Conservation (phyloP, 2,329 filamentous ascomycete species). For the Aureobasidium lini region DNA sequence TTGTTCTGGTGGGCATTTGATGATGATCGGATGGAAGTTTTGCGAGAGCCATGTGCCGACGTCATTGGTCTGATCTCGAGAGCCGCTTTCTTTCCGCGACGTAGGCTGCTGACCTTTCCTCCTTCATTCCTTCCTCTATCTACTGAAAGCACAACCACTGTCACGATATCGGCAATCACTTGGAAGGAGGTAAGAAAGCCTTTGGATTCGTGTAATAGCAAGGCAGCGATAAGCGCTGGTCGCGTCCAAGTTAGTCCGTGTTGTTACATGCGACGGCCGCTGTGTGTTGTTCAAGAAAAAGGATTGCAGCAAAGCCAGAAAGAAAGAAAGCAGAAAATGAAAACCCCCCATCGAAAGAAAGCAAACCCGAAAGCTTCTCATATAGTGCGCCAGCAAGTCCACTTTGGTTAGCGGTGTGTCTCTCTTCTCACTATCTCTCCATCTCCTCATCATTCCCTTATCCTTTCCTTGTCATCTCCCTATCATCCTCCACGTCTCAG, state of each 20-base stretch:
- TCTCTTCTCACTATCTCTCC: not conserved
- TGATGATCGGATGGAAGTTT: not conserved
- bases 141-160: too few relatives aligned
- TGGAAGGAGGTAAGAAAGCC: too few relatives aligned
- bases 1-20: conserved; percentile 21
- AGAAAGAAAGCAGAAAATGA: not conserved
- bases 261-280: not conserved
- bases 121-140: not conserved
- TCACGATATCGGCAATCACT: too few relatives aligned
- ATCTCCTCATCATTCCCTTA: not conserved
- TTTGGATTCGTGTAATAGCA: not conserved
- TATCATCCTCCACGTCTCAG: not conserved
- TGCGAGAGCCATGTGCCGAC: not conserved
- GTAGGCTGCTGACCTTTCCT: not conserved
- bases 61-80: not conserved
- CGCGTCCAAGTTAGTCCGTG: not conserved
- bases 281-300: not conserved
- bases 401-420: not conserved
- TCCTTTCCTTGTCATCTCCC: not conserved
- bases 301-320: not conserved
- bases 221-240: not conserved
- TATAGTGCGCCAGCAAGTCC: not conserved
- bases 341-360: not conserved
- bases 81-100: not conserved
- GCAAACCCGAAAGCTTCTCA: not conserved